Evolutionary conservation across 352 stramenopile species (phyloP), one percentile per base, ranked within the genome.

Genomic region (Stramenopiles sp.): DNA sequence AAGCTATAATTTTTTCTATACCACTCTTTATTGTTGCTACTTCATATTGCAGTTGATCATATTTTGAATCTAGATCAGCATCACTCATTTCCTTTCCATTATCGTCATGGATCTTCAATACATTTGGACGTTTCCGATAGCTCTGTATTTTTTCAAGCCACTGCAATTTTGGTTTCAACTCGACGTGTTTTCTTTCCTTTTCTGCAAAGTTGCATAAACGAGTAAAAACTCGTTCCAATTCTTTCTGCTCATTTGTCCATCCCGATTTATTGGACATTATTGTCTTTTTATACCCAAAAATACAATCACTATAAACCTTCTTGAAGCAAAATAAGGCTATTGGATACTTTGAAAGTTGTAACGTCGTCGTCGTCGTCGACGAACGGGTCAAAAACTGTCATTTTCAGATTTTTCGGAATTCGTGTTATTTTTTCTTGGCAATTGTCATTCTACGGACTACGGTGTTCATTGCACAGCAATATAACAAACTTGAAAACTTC

Each of bases 211-310:
- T 73, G 49, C 72, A 79, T 29, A 91, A 50, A 38, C 79, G 60
- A 19, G 86, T 67, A 45, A 86, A 92, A 20, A 92, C 78, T 22
- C 76, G 65, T 39, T 72, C 67, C 28, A 92, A 51, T 48, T 91
- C 74, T 26, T 73, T 79, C 53, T 87, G 66, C 48, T 92, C 77
- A 47, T 90, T 73, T 15, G n/a, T n/a, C 26, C n/a, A n/a, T 32
- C 26, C 26, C n/a, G n/a, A n/a, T n/a, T n/a, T n/a, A n/a, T n/a
- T n/a, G n/a, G n/a, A n/a, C n/a, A n/a, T n/a, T n/a, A n/a, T n/a
- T n/a, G n/a, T n/a, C n/a, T n/a, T n/a, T n/a, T n/a, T n/a, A n/a
- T n/a, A n/a, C n/a, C n/a, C n/a, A n/a, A n/a, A n/a, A n/a, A n/a
- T n/a, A n/a, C n/a, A n/a, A n/a, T n/a, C n/a, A n/a, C n/a, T n/a